Evolutionary conservation across 306 rosid genomes (phyloP).

Genomic region (Glycine tomentella): DNA sequence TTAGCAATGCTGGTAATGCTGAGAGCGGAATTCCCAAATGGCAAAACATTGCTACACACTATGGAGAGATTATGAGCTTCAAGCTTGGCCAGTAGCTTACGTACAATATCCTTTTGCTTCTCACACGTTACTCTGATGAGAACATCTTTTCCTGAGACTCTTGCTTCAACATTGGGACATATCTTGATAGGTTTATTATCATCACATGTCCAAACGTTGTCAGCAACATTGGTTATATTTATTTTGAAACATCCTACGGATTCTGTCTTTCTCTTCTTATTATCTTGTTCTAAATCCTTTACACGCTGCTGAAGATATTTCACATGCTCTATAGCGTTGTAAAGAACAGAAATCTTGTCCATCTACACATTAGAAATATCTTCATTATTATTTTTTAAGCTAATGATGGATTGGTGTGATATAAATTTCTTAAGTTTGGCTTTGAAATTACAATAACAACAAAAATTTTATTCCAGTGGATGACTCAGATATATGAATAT

Average conservation of each 20-base stretch:
- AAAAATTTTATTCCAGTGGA: background rate
- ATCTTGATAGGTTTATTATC: background rate
- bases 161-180: background rate
- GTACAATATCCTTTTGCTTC: background rate
- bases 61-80: constrained; percentile 16
- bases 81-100: background rate
- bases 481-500: too few relatives aligned
- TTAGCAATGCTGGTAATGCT: constrained; percentile 9
- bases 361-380: background rate
- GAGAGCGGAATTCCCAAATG: background rate
- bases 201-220: background rate
- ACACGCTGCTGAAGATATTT: constrained; percentile 12
- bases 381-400: background rate
- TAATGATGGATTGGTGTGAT: background rate
- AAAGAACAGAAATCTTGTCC: constrained; percentile 7
- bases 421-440: background rate
- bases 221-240: background rate
- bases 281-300: background rate
- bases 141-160: constrained; percentile 3
- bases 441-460: background rate
- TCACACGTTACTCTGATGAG: constrained; percentile 22
- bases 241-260: background rate
- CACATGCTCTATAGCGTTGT: background rate
- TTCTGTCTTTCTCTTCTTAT: background rate
- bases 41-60: background rate